phyloP scores from a whole-genome alignment of 108 stramenopile species.

The Nannochloropsis oceanica region DNA sequence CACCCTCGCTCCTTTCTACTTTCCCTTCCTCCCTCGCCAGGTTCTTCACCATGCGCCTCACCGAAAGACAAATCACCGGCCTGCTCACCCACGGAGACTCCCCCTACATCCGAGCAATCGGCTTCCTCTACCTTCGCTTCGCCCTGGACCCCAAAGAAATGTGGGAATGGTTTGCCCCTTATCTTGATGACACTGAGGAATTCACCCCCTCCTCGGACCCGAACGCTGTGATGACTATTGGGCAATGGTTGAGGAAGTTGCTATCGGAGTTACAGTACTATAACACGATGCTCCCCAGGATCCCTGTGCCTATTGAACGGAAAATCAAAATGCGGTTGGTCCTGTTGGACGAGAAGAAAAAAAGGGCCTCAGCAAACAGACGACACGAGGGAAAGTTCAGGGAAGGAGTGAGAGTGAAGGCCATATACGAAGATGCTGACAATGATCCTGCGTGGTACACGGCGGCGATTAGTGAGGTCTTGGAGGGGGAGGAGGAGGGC shows the following conservation, averaged over 20 bases:
- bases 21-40: constrained; percentile 13
- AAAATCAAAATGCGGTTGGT: constrained; percentile 74
- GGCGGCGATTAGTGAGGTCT: constrained; percentile 69
- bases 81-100: constrained; percentile 67
- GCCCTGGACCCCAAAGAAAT: constrained; percentile 62
- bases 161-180: constrained; percentile 68
- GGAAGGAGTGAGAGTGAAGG: constrained; percentile 51
- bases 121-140: constrained; percentile 84
- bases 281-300: constrained; percentile 76
- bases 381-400: not conserved
- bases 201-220: not conserved
- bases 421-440: constrained; percentile 85
- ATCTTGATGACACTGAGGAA: constrained; percentile 69
- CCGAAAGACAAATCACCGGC: constrained; percentile 70
- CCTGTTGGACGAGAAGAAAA: constrained; percentile 65
- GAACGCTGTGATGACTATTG: constrained; percentile 6
- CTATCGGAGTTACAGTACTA: constrained; percentile 67
- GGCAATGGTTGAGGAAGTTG: constrained; percentile 18
- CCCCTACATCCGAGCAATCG: constrained; percentile 81
- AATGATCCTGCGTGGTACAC: constrained; percentile 91
- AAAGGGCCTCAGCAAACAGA: constrained; percentile 57
- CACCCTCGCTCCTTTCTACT: not conserved
- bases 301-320: constrained; percentile 72
- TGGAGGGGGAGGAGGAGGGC: constrained; percentile 45
- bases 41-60: constrained; percentile 71